phyloP scores from a whole-genome alignment of 2,329 filamentous ascomycete species.

The Apiospora aurea region DNA sequence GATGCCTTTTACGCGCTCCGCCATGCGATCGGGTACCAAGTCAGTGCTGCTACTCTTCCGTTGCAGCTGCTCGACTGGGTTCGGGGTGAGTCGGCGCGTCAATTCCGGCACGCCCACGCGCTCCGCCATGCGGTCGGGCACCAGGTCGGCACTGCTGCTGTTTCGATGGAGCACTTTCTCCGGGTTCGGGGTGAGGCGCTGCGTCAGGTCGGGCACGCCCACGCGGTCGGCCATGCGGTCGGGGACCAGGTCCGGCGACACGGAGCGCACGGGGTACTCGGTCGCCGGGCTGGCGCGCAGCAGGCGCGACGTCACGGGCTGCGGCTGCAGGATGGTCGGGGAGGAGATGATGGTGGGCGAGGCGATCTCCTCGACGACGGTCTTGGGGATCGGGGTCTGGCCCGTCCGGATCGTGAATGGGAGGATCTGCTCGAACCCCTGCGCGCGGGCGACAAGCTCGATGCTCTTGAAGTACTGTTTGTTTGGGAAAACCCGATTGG shows the following conservation, averaged over 20 bases:
- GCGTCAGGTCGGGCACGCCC: slow-evolving; percentile 52
- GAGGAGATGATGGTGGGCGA: slow-evolving; percentile 41
- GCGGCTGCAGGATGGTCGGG: slow-evolving; percentile 58
- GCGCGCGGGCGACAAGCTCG: slow-evolving; percentile 65
- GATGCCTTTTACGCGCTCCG: slow-evolving; percentile 57
- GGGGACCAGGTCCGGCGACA: slow-evolving; percentile 66
- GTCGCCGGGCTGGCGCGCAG: slow-evolving; percentile 61
- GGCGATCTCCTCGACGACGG: slow-evolving; percentile 51
- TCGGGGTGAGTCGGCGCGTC: slow-evolving; percentile 41
- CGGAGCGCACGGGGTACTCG: slow-evolving; percentile 62
- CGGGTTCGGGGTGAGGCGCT: slow-evolving; percentile 42
- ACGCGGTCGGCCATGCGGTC: slow-evolving; percentile 68
- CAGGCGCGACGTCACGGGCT: slow-evolving; percentile 62
- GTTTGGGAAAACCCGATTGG: neutral
- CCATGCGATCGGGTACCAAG: slow-evolving; percentile 67
- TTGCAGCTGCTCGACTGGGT: slow-evolving; percentile 38
- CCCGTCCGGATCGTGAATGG: slow-evolving; percentile 63
- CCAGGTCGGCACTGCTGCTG: slow-evolving; percentile 46
- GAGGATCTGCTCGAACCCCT: slow-evolving; percentile 65
- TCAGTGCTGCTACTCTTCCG: slow-evolving; percentile 37
- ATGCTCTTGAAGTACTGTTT: slow-evolving; percentile 75
- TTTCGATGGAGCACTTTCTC: slow-evolving; percentile 36
- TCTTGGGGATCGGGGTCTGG: slow-evolving; percentile 46
- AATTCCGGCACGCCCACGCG: slow-evolving; percentile 59
- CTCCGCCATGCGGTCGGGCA: slow-evolving; percentile 68